Base-by-base conservation (phyloP, 768 basidiomycete genomes). In the Termitomyces sp. region DNA sequence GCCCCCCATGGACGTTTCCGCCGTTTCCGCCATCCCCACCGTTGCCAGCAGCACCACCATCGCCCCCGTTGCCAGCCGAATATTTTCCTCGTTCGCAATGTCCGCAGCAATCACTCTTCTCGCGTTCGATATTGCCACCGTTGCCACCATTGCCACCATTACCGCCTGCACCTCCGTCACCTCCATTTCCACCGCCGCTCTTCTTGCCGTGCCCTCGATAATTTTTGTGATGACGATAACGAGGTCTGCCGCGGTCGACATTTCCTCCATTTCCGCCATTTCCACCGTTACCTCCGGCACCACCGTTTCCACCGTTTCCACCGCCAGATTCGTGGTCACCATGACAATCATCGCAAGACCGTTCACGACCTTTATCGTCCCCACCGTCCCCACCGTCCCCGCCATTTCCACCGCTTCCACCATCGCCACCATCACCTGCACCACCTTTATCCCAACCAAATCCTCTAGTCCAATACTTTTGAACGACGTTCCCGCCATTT, bases 301-400 rank as follows among this genome's bases (percentile, higher is more conserved):
- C 54, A 12, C 48, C 49, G 17, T 40, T 12, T 7, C 54, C 53
- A 5, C 48, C 58, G 21, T 21, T 35, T 0, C 42, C 56, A 7
- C 35, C 44, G 17, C 37, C 25, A n/a, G 45, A 47, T 19, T 44
- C 34, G 16, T 43, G 45, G 5, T 32, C 40, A 12, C 31, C 25
- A 42, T 54, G 35, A 14, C 32, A 42, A 34, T 42, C 25, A 12
- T 50, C 55, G n/a, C 49, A 35, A 25, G 32, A 29, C 4, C 19
- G 35, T 19, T 37, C 46, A 19, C 14, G 19, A 12, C 35, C 43
- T 12, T 51, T 37, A 19, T 35, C 52, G 1, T 53, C 46, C 2
- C 59, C 59, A 10, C 59, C 54, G 19, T 48, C 37, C 1, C 59
- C 59, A n/a, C 59, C 55, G 21, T 51, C 47, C 6, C 59, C 59